phyloP scores from a whole-genome alignment of 805 yeast species.

The Tanozyma kutaoensis region DNA sequence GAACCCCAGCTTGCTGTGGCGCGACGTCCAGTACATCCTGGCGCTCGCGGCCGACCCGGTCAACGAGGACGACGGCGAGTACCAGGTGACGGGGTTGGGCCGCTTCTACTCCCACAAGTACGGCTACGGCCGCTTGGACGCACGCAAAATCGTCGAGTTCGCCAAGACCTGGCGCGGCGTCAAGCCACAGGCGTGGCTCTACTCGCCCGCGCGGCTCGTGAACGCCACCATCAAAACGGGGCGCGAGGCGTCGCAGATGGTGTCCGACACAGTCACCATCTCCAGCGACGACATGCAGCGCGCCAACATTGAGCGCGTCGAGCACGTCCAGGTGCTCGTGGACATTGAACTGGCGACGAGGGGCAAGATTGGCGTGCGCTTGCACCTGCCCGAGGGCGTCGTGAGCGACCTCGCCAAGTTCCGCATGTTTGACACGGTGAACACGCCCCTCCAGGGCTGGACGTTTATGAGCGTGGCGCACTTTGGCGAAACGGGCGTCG shows the following conservation, averaged over 20 bases:
- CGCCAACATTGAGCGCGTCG: slow-evolving; percentile 58
- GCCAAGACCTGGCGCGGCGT: slow-evolving; percentile 73
- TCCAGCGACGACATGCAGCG: slow-evolving; percentile 32
- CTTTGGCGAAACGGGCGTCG: slow-evolving; percentile 80
- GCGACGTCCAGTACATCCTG: slow-evolving; percentile 83
- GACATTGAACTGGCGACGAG: slow-evolving; percentile 51
- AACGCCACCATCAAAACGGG: slow-evolving; percentile 3
- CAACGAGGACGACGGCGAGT: slow-evolving; percentile 52
- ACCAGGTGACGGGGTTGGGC: slow-evolving; percentile 61
- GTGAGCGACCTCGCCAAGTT: slow-evolving; percentile 60
- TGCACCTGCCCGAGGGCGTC: slow-evolving; percentile 67
- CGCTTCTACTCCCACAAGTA: slow-evolving; percentile 69
- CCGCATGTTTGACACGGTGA: slow-evolving; percentile 44
- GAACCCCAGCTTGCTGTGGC: slow-evolving; percentile 85
- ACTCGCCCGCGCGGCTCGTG: slow-evolving; percentile 29
- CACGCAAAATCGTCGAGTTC: slow-evolving; percentile 54
- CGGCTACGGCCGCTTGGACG: slow-evolving; percentile 90
- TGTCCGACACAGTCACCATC: slow-evolving; percentile 26
- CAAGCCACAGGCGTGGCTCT: slow-evolving; percentile 85
- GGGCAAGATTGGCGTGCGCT: slow-evolving; percentile 54
- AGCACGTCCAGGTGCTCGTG: slow-evolving; percentile 77
- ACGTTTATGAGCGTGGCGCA: slow-evolving; percentile 96
- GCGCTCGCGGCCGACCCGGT: slow-evolving; percentile 61
- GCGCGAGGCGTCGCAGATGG: slow-evolving; percentile 6
- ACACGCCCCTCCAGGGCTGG: slow-evolving; percentile 65